A percentile compares a stretch with the other conserved stretches of the same genome.
phyloP scores from a whole-genome alignment of 306 rosid genomes.

The Pyrus pyrifolia region DNA sequence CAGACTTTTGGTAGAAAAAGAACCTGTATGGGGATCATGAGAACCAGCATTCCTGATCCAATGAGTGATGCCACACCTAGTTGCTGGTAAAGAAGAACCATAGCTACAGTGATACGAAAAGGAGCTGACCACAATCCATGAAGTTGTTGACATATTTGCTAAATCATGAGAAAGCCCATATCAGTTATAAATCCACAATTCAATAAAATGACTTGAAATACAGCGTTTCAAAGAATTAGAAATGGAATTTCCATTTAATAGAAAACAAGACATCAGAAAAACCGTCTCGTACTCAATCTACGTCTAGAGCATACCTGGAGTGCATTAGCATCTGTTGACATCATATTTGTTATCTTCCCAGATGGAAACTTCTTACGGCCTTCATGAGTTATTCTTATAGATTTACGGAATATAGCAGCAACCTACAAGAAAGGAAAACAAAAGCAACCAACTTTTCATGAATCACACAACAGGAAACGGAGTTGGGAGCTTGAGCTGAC shows the following conservation, averaged over 20 bases:
- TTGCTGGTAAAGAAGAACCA: conserved; percentile 87
- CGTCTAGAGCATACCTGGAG: conserved; percentile 42
- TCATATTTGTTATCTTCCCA: conserved; percentile 87
- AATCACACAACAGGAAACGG: background rate
- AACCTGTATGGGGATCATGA: conserved; percentile 67
- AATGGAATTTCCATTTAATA: background rate
- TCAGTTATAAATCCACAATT: conserved; percentile 1
- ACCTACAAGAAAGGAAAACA: conserved; percentile 36
- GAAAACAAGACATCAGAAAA: background rate
- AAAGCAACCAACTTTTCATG: background rate
- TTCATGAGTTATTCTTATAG: conserved; percentile 74
- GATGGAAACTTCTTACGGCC: conserved; percentile 61
- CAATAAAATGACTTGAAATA: background rate
- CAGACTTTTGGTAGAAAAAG: background rate
- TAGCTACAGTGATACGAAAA: conserved; percentile 58
- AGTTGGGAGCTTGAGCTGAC: background rate
- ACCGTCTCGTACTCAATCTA: background rate
- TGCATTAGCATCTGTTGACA: conserved; percentile 74
- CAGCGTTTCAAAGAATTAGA: background rate
- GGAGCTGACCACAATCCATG: conserved; percentile 92
- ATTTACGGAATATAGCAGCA: conserved; percentile 74
- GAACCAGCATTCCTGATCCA: conserved; percentile 60
- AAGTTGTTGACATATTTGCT: conserved; percentile 75
- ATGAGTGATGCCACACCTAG: conserved; percentile 81
- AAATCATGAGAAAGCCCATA: conserved; percentile 12